Evolutionary conservation across 352 stramenopile species (phyloP).

Genomic region (Elongisporangium senticosum): DNA sequence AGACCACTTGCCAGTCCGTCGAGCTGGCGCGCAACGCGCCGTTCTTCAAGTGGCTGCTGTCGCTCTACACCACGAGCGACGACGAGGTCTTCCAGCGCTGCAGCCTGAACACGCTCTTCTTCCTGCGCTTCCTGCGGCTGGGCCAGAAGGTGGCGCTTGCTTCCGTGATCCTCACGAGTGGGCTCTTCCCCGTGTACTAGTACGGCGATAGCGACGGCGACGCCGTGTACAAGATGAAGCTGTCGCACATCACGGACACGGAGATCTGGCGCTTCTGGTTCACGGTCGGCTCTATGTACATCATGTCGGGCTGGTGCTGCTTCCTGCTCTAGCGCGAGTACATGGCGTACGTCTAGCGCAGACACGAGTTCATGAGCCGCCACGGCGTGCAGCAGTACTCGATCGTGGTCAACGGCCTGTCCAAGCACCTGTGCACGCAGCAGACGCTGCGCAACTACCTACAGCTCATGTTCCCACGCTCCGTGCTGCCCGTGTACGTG

Average conservation of each 20-base stretch:
- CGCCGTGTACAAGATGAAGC: constrained; percentile 55
- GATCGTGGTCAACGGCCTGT: constrained; percentile 67
- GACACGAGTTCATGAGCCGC: constrained; percentile 72
- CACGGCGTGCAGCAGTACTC: constrained; percentile 69
- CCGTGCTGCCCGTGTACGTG: constrained; percentile 66
- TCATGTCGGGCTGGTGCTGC: constrained; percentile 50
- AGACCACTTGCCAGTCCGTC: constrained; percentile 45
- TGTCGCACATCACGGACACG: constrained; percentile 53
- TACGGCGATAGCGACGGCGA: constrained; percentile 34
- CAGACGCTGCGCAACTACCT: constrained; percentile 78
- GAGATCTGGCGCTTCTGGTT: constrained; percentile 61
- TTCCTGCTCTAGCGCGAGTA: constrained; percentile 68
- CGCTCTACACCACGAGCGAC: constrained; percentile 56
- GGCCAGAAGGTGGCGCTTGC: constrained; percentile 66
- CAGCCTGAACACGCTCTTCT: constrained; percentile 78
- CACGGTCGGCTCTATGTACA: constrained; percentile 62
- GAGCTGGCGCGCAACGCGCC: constrained; percentile 24
- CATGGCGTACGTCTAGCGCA: constrained; percentile 60
- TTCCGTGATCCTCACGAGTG: constrained; percentile 48
- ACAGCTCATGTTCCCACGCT: constrained; percentile 63
- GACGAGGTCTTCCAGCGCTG: constrained; percentile 64
- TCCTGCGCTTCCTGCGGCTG: constrained; percentile 65
- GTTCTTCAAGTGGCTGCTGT: constrained; percentile 47
- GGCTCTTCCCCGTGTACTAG: constrained; percentile 79
- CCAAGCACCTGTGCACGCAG: constrained; percentile 63